These are phyloP conservation scores for Trichoderma arundinaceum DNA, from an alignment of 2,329 filamentous ascomycete genomes.

Conservation along the genomic window DNA sequence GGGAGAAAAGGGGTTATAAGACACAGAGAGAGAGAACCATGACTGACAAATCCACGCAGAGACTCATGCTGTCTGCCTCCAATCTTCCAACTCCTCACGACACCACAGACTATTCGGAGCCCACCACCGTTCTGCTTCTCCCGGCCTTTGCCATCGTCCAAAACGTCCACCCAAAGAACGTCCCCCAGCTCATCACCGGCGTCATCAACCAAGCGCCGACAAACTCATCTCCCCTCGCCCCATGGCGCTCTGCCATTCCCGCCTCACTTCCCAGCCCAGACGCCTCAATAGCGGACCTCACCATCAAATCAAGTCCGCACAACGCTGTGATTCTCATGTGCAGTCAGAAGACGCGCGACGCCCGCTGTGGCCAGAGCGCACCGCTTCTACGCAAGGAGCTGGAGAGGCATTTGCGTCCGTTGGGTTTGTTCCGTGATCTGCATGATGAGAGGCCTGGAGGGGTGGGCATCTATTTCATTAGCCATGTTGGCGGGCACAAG, in stretches of 20 bases:
- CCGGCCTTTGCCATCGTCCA: constrained; percentile 84
- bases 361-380: constrained; percentile 90
- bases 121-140: constrained; percentile 81
- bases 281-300: constrained; percentile 41
- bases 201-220: constrained; percentile 77
- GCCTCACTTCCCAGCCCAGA: constrained; percentile 41
- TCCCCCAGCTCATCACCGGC: constrained; percentile 71
- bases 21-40: background rate
- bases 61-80: constrained; percentile 87
- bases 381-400: constrained; percentile 88
- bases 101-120: constrained; percentile 65
- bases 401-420: constrained; percentile 82
- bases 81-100: constrained; percentile 83
- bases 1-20: background rate
- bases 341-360: constrained; percentile 92
- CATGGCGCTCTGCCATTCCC: constrained; percentile 45
- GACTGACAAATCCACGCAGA: constrained; percentile 52
- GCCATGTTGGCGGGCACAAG: constrained; percentile 95
- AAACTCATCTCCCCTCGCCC: constrained; percentile 66
- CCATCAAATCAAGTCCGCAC: constrained; percentile 70
- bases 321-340: constrained; percentile 88
- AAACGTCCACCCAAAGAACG: constrained; percentile 77
- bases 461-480: constrained; percentile 95
- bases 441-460: constrained; percentile 89
- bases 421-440: constrained; percentile 84